These are phyloP conservation scores for Chionographis japonica DNA, from an alignment of 106 monocot species.

Conservation along the genomic window DNA sequence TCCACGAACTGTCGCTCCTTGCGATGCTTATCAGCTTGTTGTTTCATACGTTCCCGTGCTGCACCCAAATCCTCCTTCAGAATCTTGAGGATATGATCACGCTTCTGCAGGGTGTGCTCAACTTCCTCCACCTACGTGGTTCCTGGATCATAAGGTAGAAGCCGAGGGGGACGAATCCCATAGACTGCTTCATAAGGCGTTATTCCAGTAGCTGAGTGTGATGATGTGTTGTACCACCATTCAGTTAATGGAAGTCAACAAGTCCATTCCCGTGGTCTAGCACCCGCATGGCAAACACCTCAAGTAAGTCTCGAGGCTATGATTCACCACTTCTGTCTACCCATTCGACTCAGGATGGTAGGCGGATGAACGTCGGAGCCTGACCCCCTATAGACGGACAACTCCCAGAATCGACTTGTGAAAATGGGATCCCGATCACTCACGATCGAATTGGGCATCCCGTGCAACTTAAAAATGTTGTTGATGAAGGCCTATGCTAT, in stretches of 20 bases:
- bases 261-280: background rate
- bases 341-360: conserved; percentile 16
- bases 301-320: background rate
- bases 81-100: background rate
- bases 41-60: conserved; percentile 2
- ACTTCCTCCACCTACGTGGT: background rate
- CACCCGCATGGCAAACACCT: background rate
- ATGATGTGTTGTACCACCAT: conserved; percentile 4
- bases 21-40: background rate
- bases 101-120: background rate
- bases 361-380: background rate
- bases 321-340: conserved; percentile 8
- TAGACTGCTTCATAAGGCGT: conserved; percentile 10
- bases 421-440: background rate
- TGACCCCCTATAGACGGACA: background rate
- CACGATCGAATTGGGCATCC: background rate
- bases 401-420: conserved; percentile 1
- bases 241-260: background rate
- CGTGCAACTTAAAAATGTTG: conserved; percentile 5
- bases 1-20: background rate
- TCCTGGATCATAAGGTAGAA: background rate
- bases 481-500: background rate
- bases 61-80: background rate
- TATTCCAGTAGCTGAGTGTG: background rate
- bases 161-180: background rate